Conservation (phyloP, 768 basidiomycete genomes). For the Mycena epipterygia region DNA sequence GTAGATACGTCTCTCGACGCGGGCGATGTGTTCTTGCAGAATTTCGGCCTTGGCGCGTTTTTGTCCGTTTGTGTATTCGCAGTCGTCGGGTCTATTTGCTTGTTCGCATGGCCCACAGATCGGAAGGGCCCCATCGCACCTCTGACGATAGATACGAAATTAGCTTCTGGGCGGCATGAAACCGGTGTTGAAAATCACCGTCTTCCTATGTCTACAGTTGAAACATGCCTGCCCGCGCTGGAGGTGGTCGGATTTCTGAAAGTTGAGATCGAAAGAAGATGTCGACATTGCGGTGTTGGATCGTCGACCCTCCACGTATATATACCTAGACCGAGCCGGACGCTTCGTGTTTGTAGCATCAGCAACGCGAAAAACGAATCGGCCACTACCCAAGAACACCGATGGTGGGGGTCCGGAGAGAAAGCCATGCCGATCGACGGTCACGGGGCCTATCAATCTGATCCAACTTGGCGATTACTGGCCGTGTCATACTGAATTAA, state of each 20-base stretch:
- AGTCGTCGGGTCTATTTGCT: slow-evolving; percentile 65
- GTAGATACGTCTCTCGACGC: slow-evolving; percentile 62
- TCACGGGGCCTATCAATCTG: too few relatives aligned
- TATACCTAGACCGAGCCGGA: too few relatives aligned
- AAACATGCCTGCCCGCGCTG: slow-evolving; percentile 8
- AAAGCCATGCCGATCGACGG: too few relatives aligned
- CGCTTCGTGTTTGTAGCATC: too few relatives aligned
- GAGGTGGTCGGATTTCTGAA: background rate
- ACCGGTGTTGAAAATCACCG: background rate
- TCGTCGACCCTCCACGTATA: too few relatives aligned
- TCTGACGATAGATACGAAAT: background rate
- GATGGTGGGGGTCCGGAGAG: too few relatives aligned
- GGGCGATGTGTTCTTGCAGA: slow-evolving; percentile 65
- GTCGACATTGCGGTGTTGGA: too few relatives aligned
- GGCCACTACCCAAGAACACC: too few relatives aligned
- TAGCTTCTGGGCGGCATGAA: background rate
- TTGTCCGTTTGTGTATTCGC: slow-evolving; percentile 67
- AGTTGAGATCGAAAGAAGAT: too few relatives aligned
- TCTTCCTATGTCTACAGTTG: slow-evolving; percentile 17
- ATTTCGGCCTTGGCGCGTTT: slow-evolving; percentile 62
- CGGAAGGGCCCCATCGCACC: slow-evolving; percentile 59
- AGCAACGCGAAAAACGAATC: too few relatives aligned
- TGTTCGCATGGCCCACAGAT: slow-evolving; percentile 66
- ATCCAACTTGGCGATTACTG: too few relatives aligned
- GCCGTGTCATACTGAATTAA: too few relatives aligned